phyloP scores from a whole-genome alignment of 2,329 filamentous ascomycete species.

The Alternaria hordeiaustralica region DNA sequence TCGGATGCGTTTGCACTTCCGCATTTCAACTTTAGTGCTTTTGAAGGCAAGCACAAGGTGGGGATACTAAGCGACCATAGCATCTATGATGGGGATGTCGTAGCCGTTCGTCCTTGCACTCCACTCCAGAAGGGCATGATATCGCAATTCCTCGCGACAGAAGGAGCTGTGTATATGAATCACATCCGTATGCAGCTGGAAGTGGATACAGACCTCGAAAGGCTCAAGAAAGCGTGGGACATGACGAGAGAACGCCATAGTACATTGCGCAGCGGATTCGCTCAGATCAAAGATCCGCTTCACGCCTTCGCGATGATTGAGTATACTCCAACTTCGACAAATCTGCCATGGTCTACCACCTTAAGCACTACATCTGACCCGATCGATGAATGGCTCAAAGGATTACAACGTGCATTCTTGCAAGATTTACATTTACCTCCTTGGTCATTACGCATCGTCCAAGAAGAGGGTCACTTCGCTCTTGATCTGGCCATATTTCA shows the following conservation, averaged over 20 bases:
- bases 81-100: constrained; percentile 51
- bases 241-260: constrained; percentile 62
- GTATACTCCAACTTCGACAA: constrained; percentile 50
- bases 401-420: constrained; percentile 43
- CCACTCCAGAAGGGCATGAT: constrained; percentile 81
- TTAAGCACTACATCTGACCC: neutral
- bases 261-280: constrained; percentile 80
- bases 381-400: constrained; percentile 32
- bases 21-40: constrained; percentile 57
- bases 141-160: constrained; percentile 72
- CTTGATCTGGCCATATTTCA: constrained; percentile 72
- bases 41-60: constrained; percentile 54
- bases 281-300: constrained; percentile 64
- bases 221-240: constrained; percentile 66
- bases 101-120: constrained; percentile 77
- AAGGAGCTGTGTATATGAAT: constrained; percentile 77
- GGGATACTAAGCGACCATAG: constrained; percentile 40
- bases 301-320: constrained; percentile 78
- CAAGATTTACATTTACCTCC: constrained; percentile 61
- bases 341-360: constrained; percentile 45
- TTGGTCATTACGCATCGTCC: constrained; percentile 67
- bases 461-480: constrained; percentile 21
- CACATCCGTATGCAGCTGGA: constrained; percentile 65
- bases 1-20: neutral
- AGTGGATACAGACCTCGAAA: constrained; percentile 44